These are phyloP conservation scores for Bipolaris zeicola DNA, from an alignment of 2,329 filamentous ascomycete species.

Conservation along the genomic window DNA sequence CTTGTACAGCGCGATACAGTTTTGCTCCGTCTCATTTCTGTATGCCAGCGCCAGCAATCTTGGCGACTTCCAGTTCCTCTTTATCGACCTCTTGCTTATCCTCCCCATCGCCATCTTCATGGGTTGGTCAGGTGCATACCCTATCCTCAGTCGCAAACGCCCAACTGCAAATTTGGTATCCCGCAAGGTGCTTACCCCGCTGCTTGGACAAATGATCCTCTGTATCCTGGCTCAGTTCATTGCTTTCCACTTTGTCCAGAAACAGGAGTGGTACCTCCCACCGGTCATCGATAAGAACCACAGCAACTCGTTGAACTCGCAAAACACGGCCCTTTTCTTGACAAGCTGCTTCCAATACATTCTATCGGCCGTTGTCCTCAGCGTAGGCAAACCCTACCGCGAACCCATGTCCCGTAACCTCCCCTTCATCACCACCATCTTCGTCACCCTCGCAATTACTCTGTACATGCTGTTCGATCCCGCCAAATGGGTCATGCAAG, in stretches of 20 bases:
- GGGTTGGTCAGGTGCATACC: constrained; percentile 92
- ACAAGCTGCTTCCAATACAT: constrained; percentile 95
- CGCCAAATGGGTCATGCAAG: constrained; percentile 66
- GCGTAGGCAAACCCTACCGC: constrained; percentile 88
- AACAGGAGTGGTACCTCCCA: constrained; percentile 83
- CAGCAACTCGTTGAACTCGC: constrained; percentile 86
- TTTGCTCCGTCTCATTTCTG: constrained; percentile 94
- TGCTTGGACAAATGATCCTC: constrained; percentile 86
- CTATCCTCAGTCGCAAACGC: constrained; percentile 76
- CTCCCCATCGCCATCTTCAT: constrained; percentile 97
- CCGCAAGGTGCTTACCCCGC: constrained; percentile 85
- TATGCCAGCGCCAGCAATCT: constrained; percentile 93
- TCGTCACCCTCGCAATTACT: constrained; percentile 68
- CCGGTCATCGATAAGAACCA: constrained; percentile 78
- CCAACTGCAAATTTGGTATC: constrained; percentile 93
- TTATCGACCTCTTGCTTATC: constrained; percentile 91
- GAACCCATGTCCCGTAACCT: constrained; percentile 79
- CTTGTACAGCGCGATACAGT: constrained; percentile 98
- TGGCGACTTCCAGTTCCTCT: constrained; percentile 97
- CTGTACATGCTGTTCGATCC: constrained; percentile 82
- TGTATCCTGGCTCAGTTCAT: constrained; percentile 78
- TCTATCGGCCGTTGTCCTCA: constrained; percentile 84
- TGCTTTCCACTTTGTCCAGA: constrained; percentile 74
- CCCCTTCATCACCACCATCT: constrained; percentile 82
- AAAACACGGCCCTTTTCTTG: constrained; percentile 90